A percentile compares a stretch with the other conserved stretches of the same genome.
Evolutionary conservation across 495 filamentous ascomycete species (phyloP).

Genomic region (Paragyromitra xinjiangensis): DNA sequence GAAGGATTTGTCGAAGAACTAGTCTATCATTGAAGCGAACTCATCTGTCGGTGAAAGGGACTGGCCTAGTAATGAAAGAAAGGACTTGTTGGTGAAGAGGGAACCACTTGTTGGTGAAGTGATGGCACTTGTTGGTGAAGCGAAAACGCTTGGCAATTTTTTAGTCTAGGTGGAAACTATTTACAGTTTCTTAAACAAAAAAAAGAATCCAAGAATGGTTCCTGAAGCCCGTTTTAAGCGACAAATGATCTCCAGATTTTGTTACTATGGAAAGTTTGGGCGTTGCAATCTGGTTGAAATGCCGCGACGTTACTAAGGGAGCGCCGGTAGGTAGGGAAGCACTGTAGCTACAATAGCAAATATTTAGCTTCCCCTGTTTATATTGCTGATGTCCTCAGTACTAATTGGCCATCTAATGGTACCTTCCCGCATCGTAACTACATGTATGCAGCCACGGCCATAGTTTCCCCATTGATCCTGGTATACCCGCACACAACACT

Average conservation of each 20-base stretch:
- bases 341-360: too few relatives aligned
- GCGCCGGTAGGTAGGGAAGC: too few relatives aligned
- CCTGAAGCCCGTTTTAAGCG: background rate
- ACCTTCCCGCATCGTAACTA: background rate
- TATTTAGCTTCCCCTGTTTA: background rate
- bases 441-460: conserved; percentile 16
- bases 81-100: background rate
- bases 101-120: background rate
- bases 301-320: too few relatives aligned
- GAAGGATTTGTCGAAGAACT: background rate
- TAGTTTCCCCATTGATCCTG: conserved; percentile 12
- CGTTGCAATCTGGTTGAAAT: too few relatives aligned
- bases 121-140: background rate
- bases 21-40: background rate
- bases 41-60: background rate
- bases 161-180: background rate
- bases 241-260: background rate
- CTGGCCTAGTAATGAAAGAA: background rate
- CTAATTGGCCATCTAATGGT: background rate
- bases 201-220: background rate
- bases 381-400: background rate
- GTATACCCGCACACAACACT: background rate
- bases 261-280: too few relatives aligned
- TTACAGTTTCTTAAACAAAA: background rate
- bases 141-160: background rate